phyloP scores from a whole-genome alignment of 2,329 filamentous ascomycete species.

The Didymella pinodella region DNA sequence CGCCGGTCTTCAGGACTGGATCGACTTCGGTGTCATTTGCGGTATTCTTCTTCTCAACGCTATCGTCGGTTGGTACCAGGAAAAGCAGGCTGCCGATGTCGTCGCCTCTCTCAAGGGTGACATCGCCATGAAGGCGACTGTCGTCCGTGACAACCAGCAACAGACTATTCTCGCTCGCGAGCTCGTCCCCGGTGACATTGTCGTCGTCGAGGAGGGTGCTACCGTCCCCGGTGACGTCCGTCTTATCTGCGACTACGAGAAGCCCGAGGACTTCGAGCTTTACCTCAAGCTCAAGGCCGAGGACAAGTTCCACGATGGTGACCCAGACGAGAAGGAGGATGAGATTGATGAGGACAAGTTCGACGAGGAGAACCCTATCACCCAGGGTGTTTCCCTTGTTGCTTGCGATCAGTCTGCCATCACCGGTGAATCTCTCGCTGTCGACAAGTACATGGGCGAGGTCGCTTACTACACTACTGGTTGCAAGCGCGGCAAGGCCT shows the following conservation, averaged over 20 bases:
- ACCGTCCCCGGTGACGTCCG: conserved; percentile 74
- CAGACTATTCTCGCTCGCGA: conserved; percentile 76
- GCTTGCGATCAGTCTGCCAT: conserved; percentile 82
- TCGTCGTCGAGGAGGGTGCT: conserved; percentile 75
- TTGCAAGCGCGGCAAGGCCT: conserved; percentile 82
- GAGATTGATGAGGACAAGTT: conserved; percentile 67
- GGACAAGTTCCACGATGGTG: conserved; percentile 62
- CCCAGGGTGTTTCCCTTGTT: conserved; percentile 71
- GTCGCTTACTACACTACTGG: conserved; percentile 80
- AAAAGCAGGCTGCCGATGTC: conserved; percentile 79
- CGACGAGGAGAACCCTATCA: conserved; percentile 61
- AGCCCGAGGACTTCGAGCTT: conserved; percentile 71
- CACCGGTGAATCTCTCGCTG: conserved; percentile 80
- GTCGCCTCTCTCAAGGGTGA: conserved; percentile 75
- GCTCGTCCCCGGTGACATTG: conserved; percentile 78
- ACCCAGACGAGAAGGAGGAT: conserved; percentile 68
- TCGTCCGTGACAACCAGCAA: conserved; percentile 72
- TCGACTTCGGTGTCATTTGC: conserved; percentile 77
- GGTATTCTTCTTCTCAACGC: conserved; percentile 79
- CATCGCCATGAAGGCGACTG: conserved; percentile 76
- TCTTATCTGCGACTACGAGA: conserved; percentile 76
- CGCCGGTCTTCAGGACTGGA: conserved; percentile 77
- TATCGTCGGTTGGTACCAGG: conserved; percentile 80
- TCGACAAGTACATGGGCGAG: conserved; percentile 81
- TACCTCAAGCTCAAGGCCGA: conserved; percentile 70